phyloP scores from a whole-genome alignment of 1,139 yeast genomes.

The Candida tropicalis region DNA sequence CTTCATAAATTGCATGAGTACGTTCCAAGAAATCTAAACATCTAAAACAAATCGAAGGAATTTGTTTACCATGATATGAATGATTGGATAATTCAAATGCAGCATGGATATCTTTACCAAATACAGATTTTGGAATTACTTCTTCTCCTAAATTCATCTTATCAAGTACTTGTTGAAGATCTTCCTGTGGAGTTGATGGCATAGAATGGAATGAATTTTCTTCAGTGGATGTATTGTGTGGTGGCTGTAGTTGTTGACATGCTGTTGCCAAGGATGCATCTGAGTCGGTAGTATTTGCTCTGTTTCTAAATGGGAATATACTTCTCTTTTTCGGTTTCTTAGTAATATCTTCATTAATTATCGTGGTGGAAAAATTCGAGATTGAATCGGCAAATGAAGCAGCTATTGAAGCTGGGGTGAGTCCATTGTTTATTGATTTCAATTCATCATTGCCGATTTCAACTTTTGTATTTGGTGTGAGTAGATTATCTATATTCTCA shows the following conservation, averaged over 20 bases:
- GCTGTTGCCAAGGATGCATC: background rate
- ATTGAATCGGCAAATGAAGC: conserved; percentile 18
- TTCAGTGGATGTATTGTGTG: background rate
- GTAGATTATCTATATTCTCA: conserved; percentile 12
- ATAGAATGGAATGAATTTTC: background rate
- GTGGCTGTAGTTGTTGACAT: conserved; percentile 4
- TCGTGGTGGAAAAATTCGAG: conserved; percentile 14
- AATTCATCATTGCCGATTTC: conserved; percentile 21
- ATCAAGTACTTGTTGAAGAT: conserved; percentile 41
- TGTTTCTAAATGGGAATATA: conserved; percentile 56
- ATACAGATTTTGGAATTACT: conserved; percentile 44
- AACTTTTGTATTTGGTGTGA: conserved; percentile 16
- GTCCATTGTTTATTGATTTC: conserved; percentile 7
- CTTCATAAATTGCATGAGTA: conserved; percentile 77
- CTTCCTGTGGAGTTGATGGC: conserved; percentile 11
- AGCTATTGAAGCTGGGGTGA: conserved; percentile 10
- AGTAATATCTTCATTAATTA: conserved; percentile 11
- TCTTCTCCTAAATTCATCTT: conserved; percentile 44
- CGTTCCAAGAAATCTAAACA: conserved; percentile 71
- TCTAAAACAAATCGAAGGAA: conserved; percentile 80
- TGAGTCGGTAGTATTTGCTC: background rate
- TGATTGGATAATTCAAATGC: conserved; percentile 56
- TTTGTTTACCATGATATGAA: conserved; percentile 42
- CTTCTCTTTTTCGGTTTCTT: conserved; percentile 57
- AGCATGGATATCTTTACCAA: conserved; percentile 65